A percentile compares a stretch with the other conserved stretches of the same genome.
Conservation (phyloP, 2,329 filamentous ascomycete species). For the Aspergillus japonicus region DNA sequence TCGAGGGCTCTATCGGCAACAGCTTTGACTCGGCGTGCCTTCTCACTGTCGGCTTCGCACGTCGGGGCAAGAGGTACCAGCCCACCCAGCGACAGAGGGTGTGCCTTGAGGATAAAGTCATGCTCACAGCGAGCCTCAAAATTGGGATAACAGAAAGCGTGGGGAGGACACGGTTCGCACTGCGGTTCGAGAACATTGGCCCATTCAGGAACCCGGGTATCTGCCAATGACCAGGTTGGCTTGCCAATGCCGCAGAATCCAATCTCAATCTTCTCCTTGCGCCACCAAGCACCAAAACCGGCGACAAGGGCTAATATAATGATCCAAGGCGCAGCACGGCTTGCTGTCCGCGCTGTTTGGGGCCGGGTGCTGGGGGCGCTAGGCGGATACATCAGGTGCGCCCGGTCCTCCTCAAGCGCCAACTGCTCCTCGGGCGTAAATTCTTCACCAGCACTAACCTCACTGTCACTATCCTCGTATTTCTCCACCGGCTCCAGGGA, state of each 20-base stretch:
- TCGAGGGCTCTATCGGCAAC: constrained; percentile 88
- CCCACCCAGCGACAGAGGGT: constrained; percentile 79
- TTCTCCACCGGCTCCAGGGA: constrained; percentile 41
- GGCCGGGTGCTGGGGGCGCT: constrained; percentile 22
- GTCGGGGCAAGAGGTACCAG: constrained; percentile 81
- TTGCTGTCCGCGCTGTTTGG: constrained; percentile 45
- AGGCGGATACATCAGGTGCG: constrained; percentile 40
- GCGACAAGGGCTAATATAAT: constrained; percentile 68
- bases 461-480: constrained; percentile 53
- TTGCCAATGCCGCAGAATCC: constrained; percentile 89
- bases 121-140: constrained; percentile 77
- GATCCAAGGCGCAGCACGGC: constrained; percentile 66
- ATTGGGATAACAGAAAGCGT: constrained; percentile 82
- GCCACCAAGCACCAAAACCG: constrained; percentile 77
- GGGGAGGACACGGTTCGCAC: constrained; percentile 85
- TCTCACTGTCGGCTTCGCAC: constrained; percentile 93
- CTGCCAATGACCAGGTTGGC: constrained; percentile 56
- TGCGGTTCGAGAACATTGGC: constrained; percentile 69
- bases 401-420: constrained; percentile 71
- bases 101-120: constrained; percentile 80
- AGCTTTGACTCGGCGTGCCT: constrained; percentile 78
- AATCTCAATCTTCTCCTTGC: constrained; percentile 93
- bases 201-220: constrained; percentile 70
- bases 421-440: constrained; percentile 90
- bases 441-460: constrained; percentile 70